phyloP scores from a whole-genome alignment of 768 basidiomycete genomes.

The Pleurotus tuber-regium region DNA sequence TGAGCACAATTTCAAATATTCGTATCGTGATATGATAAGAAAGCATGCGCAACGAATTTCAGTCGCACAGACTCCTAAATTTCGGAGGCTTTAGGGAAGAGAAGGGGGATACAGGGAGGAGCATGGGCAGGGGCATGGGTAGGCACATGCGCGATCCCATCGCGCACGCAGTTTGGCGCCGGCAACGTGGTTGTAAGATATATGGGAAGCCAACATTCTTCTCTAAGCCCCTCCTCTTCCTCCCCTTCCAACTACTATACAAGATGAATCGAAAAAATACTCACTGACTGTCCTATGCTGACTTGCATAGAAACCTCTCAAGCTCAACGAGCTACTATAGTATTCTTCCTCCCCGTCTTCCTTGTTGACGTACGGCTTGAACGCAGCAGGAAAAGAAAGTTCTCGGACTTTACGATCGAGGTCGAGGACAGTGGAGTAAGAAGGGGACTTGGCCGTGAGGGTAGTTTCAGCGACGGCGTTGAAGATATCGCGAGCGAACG shows the following conservation, averaged over 20 bases:
- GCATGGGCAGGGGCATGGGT: not conserved
- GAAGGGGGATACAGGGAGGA: not conserved
- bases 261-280: slow-evolving; percentile 19
- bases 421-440: slow-evolving; percentile 46
- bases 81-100: not conserved
- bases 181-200: not conserved
- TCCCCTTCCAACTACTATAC: not conserved
- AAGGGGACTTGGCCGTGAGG: slow-evolving; percentile 44
- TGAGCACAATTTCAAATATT: too few relatives aligned
- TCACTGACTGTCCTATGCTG: slow-evolving; percentile 59
- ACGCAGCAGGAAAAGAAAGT: slow-evolving; percentile 40
- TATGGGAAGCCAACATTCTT: not conserved
- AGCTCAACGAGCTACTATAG: slow-evolving; percentile 45
- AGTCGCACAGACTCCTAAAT: too few relatives aligned
- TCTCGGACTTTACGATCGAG: slow-evolving; percentile 50
- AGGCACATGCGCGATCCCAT: slow-evolving; percentile 7
- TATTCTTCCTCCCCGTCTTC: slow-evolving; percentile 47
- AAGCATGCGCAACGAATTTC: too few relatives aligned
- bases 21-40: too few relatives aligned
- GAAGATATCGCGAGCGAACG: slow-evolving; percentile 49
- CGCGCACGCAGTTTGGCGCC: slow-evolving; percentile 6
- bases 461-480: slow-evolving; percentile 45
- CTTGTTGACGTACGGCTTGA: slow-evolving; percentile 41
- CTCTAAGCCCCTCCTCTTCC: not conserved
- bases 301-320: slow-evolving; percentile 54